Evolutionary conservation across 2,329 filamentous ascomycete species (phyloP).

Genomic region (Clarireedia sp.): DNA sequence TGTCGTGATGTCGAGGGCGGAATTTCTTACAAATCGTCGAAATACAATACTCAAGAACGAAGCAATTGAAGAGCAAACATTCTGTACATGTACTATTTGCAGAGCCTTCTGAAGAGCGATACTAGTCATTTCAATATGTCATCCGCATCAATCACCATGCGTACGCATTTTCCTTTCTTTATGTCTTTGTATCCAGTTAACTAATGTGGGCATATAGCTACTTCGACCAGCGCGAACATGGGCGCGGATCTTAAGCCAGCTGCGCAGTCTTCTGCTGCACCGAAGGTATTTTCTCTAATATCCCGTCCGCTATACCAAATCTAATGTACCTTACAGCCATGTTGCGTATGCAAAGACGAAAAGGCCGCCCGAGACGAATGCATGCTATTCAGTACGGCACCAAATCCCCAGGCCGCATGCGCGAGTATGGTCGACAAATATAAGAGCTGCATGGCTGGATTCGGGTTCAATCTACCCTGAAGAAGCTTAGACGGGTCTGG

Average conservation of each 20-base stretch:
- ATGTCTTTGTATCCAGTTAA: background rate
- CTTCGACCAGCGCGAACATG: constrained; percentile 21
- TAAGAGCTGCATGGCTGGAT: constrained; percentile 84
- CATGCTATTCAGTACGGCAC: constrained; percentile 90
- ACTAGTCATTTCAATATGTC: constrained; percentile 20
- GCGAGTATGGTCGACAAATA: constrained; percentile 76
- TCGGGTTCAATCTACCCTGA: constrained; percentile 62
- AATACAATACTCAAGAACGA: background rate
- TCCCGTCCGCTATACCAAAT: background rate
- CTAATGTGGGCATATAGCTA: constrained; percentile 17
- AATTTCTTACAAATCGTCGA: constrained; percentile 9
- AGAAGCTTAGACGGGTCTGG: background rate
- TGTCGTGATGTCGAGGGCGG: background rate
- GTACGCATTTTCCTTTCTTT: constrained; percentile 17
- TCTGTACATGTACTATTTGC: constrained; percentile 16
- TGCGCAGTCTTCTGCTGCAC: constrained; percentile 17
- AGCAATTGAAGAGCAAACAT: background rate
- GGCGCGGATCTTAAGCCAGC: constrained; percentile 22
- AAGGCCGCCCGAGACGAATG: constrained; percentile 92
- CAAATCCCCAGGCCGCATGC: constrained; percentile 79
- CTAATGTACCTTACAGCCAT: constrained; percentile 53
- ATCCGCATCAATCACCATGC: constrained; percentile 22
- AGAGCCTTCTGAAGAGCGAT: constrained; percentile 17
- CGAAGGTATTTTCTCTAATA: constrained; percentile 20
- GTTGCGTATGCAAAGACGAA: constrained; percentile 95